Evolutionary conservation across 140 eudicot genomes (phyloP), one percentile per base, ranked within the genome.

Genomic region (Oenanthe javanica): DNA sequence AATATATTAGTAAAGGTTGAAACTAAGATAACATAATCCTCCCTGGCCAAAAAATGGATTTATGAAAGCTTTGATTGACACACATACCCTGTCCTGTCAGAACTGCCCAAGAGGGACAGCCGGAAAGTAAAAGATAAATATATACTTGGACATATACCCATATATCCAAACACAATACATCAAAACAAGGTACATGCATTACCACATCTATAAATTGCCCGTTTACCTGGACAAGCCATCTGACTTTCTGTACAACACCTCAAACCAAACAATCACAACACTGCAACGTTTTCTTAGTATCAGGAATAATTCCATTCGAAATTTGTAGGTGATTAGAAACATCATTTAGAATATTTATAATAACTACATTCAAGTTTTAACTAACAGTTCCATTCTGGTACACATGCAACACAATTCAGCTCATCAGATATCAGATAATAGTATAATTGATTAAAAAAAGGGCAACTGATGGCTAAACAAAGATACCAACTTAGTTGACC

Each of bases 401-500:
- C 0, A 6, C 46, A 52, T 43, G 19, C n/a, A 11, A 0, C 15
- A 38, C 23, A 14, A 36, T 48, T 75, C 70, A 15, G 15, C 6
- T 9, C 38, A 9, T 9, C 70, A 7, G 31, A 9, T 7, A 61
- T 61, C 38, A 61, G 36, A 61, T 9, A 27, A 21, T 8, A n/a
- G 12, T 51, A 51, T 51, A 51, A 7, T 4, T 12, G 13, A 18
- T 9, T 27, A 46, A 46, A 11, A 74, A 23, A 23, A 46, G 57
- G 11, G 5, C 19, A 10, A 74, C 27, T n/a, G 38, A 75, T 31
- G 51, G 63, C 54, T n/a, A 40, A 38, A 40, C 5, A 49, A 81
- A 18, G 36, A 6, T n/a, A 14, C 85, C 82, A 85, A 86, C 12
- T 75, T 1, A 49, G 14, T 85, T 91, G 47, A 87, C 89, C 71